Evolutionary conservation across 331 rosid species (phyloP).

Genomic region (Rosa hybrid): DNA sequence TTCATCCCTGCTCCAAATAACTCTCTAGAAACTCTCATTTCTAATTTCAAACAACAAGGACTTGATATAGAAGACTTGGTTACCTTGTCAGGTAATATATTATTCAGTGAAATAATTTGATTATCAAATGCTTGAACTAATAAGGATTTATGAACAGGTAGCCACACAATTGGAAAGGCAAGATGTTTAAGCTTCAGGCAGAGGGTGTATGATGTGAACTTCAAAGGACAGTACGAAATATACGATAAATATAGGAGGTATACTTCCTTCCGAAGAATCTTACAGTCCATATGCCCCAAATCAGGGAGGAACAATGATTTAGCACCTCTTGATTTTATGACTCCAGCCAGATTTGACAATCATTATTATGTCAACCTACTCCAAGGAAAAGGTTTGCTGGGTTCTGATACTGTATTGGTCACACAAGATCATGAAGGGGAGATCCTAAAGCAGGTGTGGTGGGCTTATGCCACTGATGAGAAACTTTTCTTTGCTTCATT

Average conservation of each 20-base stretch:
- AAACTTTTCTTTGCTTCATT: conserved; percentile 65
- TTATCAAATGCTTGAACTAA: not conserved
- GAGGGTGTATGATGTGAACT: conserved; percentile 52
- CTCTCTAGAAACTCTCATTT: conserved; percentile 60
- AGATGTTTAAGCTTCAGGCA: conserved; percentile 77
- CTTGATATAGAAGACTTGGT: conserved; percentile 70
- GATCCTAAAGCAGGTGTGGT: conserved; percentile 51
- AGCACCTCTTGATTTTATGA: conserved; percentile 68
- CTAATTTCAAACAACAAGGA: conserved; percentile 65
- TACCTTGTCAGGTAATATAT: conserved; percentile 58
- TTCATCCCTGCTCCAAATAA: conserved; percentile 86
- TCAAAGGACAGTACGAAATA: conserved; percentile 26
- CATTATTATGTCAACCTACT: conserved; percentile 70
- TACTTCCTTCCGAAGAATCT: conserved; percentile 55
- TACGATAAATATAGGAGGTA: conserved; percentile 61
- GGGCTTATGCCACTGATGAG: conserved; percentile 70
- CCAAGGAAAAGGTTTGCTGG: conserved; percentile 72
- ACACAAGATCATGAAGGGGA: conserved; percentile 55
- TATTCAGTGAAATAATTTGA: not conserved
- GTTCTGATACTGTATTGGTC: conserved; percentile 71
- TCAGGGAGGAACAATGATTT: conserved; percentile 52
- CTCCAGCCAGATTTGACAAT: conserved; percentile 78
- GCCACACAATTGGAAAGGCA: conserved; percentile 92
- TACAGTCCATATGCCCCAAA: conserved; percentile 71
- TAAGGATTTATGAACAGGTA: conserved; percentile 41